Percentiles rank a stretch among this genome's conserved stretches.
phyloP scores from a whole-genome alignment of 805 yeast species.

The Zygotorulaspora chibaensis region DNA sequence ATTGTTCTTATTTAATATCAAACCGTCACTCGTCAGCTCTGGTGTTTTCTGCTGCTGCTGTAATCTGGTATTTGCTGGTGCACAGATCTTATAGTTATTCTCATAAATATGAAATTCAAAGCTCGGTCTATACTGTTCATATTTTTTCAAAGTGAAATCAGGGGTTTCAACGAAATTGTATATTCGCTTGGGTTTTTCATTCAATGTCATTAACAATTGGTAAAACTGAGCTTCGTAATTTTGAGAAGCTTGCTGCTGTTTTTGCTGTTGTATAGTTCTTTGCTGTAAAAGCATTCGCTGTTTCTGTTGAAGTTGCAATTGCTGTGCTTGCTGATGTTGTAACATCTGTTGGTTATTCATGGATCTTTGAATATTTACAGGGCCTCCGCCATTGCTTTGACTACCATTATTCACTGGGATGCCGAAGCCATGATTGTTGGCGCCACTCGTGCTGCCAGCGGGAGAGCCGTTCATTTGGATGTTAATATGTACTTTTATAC shows the following conservation, averaged over 20 bases:
- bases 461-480: slow-evolving; percentile 7
- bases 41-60: slow-evolving; percentile 37
- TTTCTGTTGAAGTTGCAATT: slow-evolving; percentile 23
- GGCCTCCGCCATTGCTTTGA: slow-evolving; percentile 12
- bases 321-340: slow-evolving; percentile 25
- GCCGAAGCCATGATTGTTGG: slow-evolving; percentile 13
- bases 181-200: slow-evolving; percentile 41
- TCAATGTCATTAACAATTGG: slow-evolving; percentile 32
- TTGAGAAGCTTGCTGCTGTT: slow-evolving; percentile 40
- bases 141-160: slow-evolving; percentile 70
- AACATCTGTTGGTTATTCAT: slow-evolving; percentile 13
- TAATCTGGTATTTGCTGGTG: slow-evolving; percentile 44
- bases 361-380: slow-evolving; percentile 10
- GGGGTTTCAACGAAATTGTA: slow-evolving; percentile 66
- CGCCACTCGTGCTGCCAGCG: neutral
- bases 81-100: slow-evolving; percentile 86
- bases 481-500: no score
- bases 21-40: slow-evolving; percentile 51
- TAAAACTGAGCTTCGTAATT: slow-evolving; percentile 41
- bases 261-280: slow-evolving; percentile 25
- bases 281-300: slow-evolving; percentile 36
- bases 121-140: slow-evolving; percentile 71
- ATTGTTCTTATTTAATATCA: slow-evolving; percentile 68
- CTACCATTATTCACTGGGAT: slow-evolving; percentile 21
- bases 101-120: slow-evolving; percentile 87